Evolutionary conservation across 2,329 filamentous ascomycete species (phyloP).

Genomic region (Aspergillus texensis): DNA sequence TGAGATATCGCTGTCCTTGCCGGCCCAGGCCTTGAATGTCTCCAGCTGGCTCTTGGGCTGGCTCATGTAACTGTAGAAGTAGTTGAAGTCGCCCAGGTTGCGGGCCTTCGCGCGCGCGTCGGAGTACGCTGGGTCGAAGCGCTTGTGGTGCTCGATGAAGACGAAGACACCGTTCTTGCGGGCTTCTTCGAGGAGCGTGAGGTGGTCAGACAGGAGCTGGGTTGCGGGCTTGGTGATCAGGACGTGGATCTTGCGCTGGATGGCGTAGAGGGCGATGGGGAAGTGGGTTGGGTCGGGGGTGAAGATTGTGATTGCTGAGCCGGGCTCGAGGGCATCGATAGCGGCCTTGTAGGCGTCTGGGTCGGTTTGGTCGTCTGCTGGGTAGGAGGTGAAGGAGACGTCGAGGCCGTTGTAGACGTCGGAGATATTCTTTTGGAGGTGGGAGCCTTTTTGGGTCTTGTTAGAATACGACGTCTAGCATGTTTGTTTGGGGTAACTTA

Average conservation of each 20-base stretch:
- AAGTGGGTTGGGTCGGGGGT: constrained; percentile 92
- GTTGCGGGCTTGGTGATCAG: constrained; percentile 93
- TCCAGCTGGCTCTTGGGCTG: constrained; percentile 89
- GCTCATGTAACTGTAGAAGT: constrained; percentile 97
- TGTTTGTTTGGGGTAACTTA: constrained; percentile 49
- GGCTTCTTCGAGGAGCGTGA: constrained; percentile 71
- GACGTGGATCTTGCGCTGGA: constrained; percentile 84
- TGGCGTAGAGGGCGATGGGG: constrained; percentile 88
- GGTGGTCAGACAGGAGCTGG: constrained; percentile 79
- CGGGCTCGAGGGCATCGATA: constrained; percentile 78
- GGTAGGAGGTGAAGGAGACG: constrained; percentile 82
- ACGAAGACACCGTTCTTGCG: constrained; percentile 80
- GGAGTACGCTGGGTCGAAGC: constrained; percentile 89
- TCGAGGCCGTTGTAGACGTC: constrained; percentile 87
- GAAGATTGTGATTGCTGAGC: constrained; percentile 94
- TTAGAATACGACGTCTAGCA: neutral
- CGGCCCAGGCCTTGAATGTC: constrained; percentile 94
- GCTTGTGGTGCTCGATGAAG: constrained; percentile 95
- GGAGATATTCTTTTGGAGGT: constrained; percentile 84
- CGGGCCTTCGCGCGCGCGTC: constrained; percentile 79
- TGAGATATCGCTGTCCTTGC: constrained; percentile 87
- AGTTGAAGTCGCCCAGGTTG: constrained; percentile 90
- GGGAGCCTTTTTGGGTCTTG: constrained; percentile 63
- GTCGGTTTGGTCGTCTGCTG: constrained; percentile 70
- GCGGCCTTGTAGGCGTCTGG: constrained; percentile 84